These are phyloP conservation scores for Perilla frutescens DNA, from an alignment of 257 asterid genomes.

Conservation along the genomic window DNA sequence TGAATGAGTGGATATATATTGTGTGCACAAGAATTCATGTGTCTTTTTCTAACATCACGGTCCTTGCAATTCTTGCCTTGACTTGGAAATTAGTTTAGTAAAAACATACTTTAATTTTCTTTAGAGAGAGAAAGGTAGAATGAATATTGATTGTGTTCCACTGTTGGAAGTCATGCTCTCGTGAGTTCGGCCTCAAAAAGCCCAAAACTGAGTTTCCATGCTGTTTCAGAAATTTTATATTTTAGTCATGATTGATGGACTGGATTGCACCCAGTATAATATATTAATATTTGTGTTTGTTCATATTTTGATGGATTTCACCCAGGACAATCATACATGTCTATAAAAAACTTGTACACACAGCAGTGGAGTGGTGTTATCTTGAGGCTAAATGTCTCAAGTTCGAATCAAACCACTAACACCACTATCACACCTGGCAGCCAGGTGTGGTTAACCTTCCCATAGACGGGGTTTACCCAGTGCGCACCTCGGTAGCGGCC, in stretches of 20 bases:
- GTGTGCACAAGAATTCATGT: not conserved
- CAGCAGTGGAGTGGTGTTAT: too few relatives aligned
- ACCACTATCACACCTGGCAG: too few relatives aligned
- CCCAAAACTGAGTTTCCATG: constrained; percentile 38
- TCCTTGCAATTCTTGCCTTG: constrained; percentile 28
- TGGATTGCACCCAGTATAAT: too few relatives aligned
- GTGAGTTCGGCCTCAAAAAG: constrained; percentile 19
- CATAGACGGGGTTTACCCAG: too few relatives aligned
- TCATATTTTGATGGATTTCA: not conserved
- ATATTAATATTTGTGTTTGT: not conserved
- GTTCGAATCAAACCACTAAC: too few relatives aligned
- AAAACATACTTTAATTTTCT: not conserved
- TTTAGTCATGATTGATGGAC: not conserved
- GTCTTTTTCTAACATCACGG: constrained; percentile 17
- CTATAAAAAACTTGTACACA: too few relatives aligned
- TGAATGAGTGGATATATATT: constrained; percentile 24
- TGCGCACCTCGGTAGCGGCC: too few relatives aligned
- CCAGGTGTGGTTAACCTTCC: too few relatives aligned
- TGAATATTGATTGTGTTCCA: constrained; percentile 19
- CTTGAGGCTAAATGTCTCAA: too few relatives aligned
- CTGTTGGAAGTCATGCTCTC: constrained; percentile 23
- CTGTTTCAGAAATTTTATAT: constrained; percentile 3
- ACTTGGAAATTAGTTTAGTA: constrained; percentile 32
- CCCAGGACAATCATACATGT: too few relatives aligned
- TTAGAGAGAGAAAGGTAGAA: constrained; percentile 14